These are phyloP conservation scores for Auriscalpium microsporum DNA, from an alignment of 768 basidiomycete species.

Conservation along the genomic window DNA sequence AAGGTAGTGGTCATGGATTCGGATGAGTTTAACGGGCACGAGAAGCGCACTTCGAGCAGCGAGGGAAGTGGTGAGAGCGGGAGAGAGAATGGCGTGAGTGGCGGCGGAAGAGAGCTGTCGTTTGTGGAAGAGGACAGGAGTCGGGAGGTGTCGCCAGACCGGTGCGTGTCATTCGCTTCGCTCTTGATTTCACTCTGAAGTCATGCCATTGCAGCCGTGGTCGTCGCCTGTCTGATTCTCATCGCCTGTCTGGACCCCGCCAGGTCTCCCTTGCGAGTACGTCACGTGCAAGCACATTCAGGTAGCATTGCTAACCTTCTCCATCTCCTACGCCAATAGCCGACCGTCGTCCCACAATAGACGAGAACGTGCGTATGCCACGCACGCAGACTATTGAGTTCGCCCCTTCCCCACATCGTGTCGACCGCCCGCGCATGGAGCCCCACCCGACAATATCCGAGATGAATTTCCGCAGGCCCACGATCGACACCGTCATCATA, in stretches of 20 bases:
- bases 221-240: slow-evolving; percentile 5
- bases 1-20: not conserved
- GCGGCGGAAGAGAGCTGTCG: not conserved
- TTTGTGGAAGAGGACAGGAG: not conserved
- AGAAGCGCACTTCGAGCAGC: too few species aligned
- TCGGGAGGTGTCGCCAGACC: not conserved
- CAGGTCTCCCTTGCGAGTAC: not conserved
- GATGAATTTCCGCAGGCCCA: not conserved
- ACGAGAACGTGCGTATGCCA: not conserved
- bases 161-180: not conserved
- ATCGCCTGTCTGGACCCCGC: not conserved
- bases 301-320: too few species aligned
- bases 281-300: not conserved
- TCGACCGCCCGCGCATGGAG: slow-evolving; percentile 6
- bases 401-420: slow-evolving; percentile 27
- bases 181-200: not conserved
- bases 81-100: too few species aligned
- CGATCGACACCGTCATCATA: not conserved
- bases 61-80: too few species aligned
- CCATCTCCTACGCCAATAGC: too few species aligned
- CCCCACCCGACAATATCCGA: not conserved
- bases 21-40: too few species aligned
- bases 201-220: not conserved
- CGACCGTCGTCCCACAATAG: not conserved
- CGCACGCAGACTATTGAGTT: slow-evolving; percentile 47